Evolutionary conservation across 2,329 filamentous ascomycete species (phyloP), one percentile per base, ranked within the genome.

Genomic region (Apiospora malaysiana): DNA sequence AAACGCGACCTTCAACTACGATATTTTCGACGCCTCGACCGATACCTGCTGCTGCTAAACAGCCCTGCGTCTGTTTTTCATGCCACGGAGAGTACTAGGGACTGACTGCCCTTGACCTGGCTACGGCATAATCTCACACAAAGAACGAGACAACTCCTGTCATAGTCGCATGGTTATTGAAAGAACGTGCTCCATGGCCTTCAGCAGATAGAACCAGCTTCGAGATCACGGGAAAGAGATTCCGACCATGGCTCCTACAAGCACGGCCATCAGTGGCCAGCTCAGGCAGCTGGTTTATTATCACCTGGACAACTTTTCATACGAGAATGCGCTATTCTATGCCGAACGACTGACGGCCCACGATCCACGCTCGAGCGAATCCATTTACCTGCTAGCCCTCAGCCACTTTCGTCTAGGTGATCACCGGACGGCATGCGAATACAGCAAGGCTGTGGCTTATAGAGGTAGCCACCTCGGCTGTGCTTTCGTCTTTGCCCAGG

Each of bases 251-350:
- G 86, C 87, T 71, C 88, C 87, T 47, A 85, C 84, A 70, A 84
- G 80, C 74, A 82, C 83, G 68, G 83, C 85, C 74, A 83, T 88
- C 59, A 84, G 84, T 68, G 82, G 83, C 77, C 83, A 89, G 73
- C 77, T 92, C 71, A 86, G 87, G 77, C 89, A 91, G 80, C 82
- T 88, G 71, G 84, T 92, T 70, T 83, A 91, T 77, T 91, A 92
- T 79, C 89, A 92, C 76, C 90, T 99, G 81, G 96, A 99, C 85
- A 97, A 97, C 80, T 92, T 94, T 78, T 90, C 95, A 47, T 88
- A 93, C 79, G 91, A 95, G 70, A 98, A 97, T 79, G 96, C 96
- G 70, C 90, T 97, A 56, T 99, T 99, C 83, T 94, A 97, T 73
- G 93, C 96, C 72, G 94, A 95, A 78, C 91, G 96, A 74, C 89